phyloP scores from a whole-genome alignment of 2,329 filamentous ascomycete species.

The Thielaviopsis ethacetica region DNA sequence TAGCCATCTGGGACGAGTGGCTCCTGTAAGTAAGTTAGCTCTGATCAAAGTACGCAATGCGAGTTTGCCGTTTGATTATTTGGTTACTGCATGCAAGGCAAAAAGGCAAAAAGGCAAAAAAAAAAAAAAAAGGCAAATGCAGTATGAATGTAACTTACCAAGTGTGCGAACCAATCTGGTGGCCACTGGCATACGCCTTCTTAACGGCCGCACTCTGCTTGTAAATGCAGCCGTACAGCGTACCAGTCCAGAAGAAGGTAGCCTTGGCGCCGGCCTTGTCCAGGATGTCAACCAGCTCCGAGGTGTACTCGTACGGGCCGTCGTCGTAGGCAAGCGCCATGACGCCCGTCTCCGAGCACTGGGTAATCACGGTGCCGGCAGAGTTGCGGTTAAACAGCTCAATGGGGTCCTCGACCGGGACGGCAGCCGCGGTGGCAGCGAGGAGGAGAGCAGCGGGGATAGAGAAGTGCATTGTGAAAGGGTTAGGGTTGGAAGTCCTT shows the following conservation, averaged over 20 bases:
- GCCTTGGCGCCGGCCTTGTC: conserved; percentile 31
- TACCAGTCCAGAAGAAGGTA: conserved; percentile 37
- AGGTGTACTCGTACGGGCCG: conserved; percentile 33
- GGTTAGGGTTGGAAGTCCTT: not conserved
- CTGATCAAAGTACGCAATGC: too few relatives aligned
- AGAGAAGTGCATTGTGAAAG: not conserved
- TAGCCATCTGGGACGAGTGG: conserved; percentile 27
- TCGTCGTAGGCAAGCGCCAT: conserved; percentile 39
- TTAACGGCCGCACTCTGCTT: conserved; percentile 35
- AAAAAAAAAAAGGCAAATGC: conserved; percentile 16
- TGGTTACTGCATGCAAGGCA: too few relatives aligned
- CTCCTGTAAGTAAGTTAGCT: conserved; percentile 21
- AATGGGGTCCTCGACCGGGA: conserved; percentile 21
- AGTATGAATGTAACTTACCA: too few relatives aligned
- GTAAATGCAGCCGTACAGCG: conserved; percentile 34
- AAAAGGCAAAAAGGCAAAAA: too few relatives aligned
- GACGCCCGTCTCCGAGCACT: conserved; percentile 27
- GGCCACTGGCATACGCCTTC: conserved; percentile 31
- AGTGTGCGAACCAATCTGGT: conserved; percentile 39
- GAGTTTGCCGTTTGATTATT: too few relatives aligned
- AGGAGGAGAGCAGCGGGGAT: conserved; percentile 16
- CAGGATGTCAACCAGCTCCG: conserved; percentile 32
- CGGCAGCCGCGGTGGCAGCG: conserved; percentile 16
- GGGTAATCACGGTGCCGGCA: conserved; percentile 27
- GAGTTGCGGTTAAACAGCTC: conserved; percentile 25